Base-by-base conservation (phyloP, 2,329 filamentous ascomycete species). In the Epichloe uncinata region DNA sequence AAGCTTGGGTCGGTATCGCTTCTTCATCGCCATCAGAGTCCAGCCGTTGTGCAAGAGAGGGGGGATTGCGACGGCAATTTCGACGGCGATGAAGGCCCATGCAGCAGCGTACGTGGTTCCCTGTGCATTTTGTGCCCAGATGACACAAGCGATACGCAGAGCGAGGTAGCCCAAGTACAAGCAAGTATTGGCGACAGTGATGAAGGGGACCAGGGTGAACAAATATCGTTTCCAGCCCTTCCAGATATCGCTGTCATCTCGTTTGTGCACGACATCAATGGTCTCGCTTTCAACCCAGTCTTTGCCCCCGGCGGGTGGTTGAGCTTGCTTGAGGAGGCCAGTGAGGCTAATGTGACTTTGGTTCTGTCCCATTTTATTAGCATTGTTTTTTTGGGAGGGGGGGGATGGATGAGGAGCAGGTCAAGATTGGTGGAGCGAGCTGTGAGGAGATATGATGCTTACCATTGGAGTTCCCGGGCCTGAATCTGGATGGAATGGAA, bases 61-160 rank as follows among this genome's bases (percentile, higher is more conserved):
- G 2, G 22, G 77, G 48, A 78, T 68, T 5, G 74, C 73, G 7
- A 73, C 69, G n/a, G 67, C 64, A 38, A 77, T 60, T 57, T 80
- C 77, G 50, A 79, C 69, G 22, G 65, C 72, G 49, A 80, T 74
- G 55, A 80, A 80, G 6, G 78, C 58, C 77, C 77, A 80, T 2
- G 77, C 77, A 42, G 73, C 69, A 4, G 68, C 64, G 53, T 72
- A 80, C 2, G 64, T 65, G 20, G 63, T 58, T 3, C 59, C 45
- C 4, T 63, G 62, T 1, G 61, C 61, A 1, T 68, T 63, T 55
- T 80, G 75, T 1, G 77, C 75, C 42, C 64, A 62, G n/a, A 76
- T 60, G 48, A 78, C 71, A 56, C 75, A 79, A 47, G 64, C 63
- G 33, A 80, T 70, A 37, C 77, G 73, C 48, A 74, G 62, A 20